These are phyloP conservation scores for Chrysoporthe puriensis DNA, from an alignment of 2,329 filamentous ascomycete genomes.

Conservation along the genomic window DNA sequence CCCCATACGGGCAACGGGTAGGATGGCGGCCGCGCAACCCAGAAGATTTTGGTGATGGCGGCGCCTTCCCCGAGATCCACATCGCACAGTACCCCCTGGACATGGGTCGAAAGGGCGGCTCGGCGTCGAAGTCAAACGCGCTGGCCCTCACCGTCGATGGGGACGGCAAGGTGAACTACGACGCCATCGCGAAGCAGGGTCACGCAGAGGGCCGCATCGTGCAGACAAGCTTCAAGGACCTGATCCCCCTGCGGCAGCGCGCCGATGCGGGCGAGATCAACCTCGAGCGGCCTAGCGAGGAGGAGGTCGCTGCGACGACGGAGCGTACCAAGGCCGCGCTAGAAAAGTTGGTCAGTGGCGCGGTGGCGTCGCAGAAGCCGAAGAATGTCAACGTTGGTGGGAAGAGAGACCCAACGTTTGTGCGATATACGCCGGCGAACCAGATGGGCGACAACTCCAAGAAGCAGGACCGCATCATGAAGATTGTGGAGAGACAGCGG, in stretches of 20 bases:
- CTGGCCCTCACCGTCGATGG: slow-evolving; percentile 89
- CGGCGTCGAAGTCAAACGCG: slow-evolving; percentile 74
- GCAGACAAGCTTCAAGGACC: slow-evolving; percentile 93
- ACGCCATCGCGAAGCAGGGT: slow-evolving; percentile 88
- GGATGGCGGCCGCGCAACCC: slow-evolving; percentile 88
- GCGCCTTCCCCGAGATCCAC: slow-evolving; percentile 91
- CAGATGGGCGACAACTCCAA: slow-evolving; percentile 90
- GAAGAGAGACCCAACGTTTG: slow-evolving; percentile 86
- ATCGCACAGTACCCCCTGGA: slow-evolving; percentile 95
- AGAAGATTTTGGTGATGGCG: slow-evolving; percentile 95
- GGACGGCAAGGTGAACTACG: slow-evolving; percentile 94
- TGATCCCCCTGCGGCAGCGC: slow-evolving; percentile 90
- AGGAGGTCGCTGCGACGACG: slow-evolving; percentile 81
- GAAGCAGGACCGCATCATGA: slow-evolving; percentile 96
- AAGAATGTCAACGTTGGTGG: slow-evolving; percentile 89
- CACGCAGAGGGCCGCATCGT: slow-evolving; percentile 84
- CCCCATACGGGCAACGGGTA: slow-evolving; percentile 81
- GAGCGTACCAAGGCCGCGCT: slow-evolving; percentile 88
- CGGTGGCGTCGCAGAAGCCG: slow-evolving; percentile 89
- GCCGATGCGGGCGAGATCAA: slow-evolving; percentile 93
- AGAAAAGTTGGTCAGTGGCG: slow-evolving; percentile 78
- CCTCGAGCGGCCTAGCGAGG: slow-evolving; percentile 79
- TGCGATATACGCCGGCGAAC: slow-evolving; percentile 92
- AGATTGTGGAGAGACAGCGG: slow-evolving; percentile 91
- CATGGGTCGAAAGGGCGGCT: slow-evolving; percentile 80